Evolutionary conservation across 352 stramenopile genomes (phyloP), one percentile per base, ranked within the genome.

Genomic region (Hyaloperonospora arabidopsidis): DNA sequence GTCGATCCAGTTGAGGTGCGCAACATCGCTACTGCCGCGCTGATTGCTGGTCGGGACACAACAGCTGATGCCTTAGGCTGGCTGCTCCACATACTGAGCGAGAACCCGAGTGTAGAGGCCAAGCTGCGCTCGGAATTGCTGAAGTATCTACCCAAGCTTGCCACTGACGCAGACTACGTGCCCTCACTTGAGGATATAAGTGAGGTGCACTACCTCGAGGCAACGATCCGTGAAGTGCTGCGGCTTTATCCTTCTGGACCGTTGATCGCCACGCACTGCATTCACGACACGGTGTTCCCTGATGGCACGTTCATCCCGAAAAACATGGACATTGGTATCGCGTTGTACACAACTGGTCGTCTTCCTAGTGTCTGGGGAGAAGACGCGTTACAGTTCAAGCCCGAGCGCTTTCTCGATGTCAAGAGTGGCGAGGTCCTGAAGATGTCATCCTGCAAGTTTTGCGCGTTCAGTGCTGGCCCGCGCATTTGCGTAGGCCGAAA

Each of bases 31-130:
- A 64, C 87, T 10, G 72, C 60, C 13, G 65, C 87, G 11, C 61
- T 92, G 12, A 65, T 87, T 29, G 83, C 77, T 48, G 83, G 83
- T 15, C 65, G 76, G 28, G 80, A 90, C 59, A 90, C 83, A 21
- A 89, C 81, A 1, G 77, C 75, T 2, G 62, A 74, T 52, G 72
- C 77, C 8, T 49, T 93, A n/a, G 59, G 63, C 3, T 92, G 84
- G 84, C 56, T 85, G 7, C 52, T 92, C 19, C 69, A 85, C 54
- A 59, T 87, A 49, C 49, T 90, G 38, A 67, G 58, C 11, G 62
- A 74, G 23, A 58, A 90, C 52, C 82, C 78, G 1, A 21, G 61
- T 2, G 65, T 82, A 2, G 63, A 72, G 48, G 35, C 49, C 12
- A 66, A 64, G 22, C 61, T 87, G 22, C 66, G 68, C 19, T 61